Base-by-base conservation (phyloP, 2,329 filamentous ascomycete genomes). In the Aspergillus fischeri region DNA sequence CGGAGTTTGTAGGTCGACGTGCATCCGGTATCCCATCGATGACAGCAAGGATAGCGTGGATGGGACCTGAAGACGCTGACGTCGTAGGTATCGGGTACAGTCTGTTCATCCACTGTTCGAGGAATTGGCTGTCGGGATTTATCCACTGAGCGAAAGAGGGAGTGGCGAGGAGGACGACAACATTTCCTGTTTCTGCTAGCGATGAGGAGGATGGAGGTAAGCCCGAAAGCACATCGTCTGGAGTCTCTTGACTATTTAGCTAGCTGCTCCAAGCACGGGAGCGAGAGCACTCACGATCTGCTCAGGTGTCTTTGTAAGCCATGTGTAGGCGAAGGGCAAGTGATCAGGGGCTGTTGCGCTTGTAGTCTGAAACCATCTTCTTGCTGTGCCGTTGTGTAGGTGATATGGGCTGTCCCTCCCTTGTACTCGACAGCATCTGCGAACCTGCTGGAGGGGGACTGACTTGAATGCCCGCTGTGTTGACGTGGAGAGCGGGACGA, bases 141-240 rank as follows among this genome's bases (percentile, higher is more conserved):
- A 72, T 63, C 73, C 73, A 76, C 51, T 67, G 63, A 6, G 74
- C 72, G 52, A 76, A 75, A 9, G 63, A 62, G 1, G 74, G 71
- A 1, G 74, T 77, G 42, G 70, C 67, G 50, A 77, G 67, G 24
- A 77, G 55, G 41, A 77, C 48, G 17, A 72, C 71, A 8, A 70
- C 61, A 54, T 65, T 61, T 29, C 57, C 55, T 44, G 59, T 38
- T 21, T 56, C 55, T 49, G 58, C 44, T 8, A 63, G 32, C 4
- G 58, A 61, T 14, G 53, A 48, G 28, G 63, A 60, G 24, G 58
- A 55, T 14, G 65, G 51, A 49, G 66, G 66, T 38, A 69, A 52
- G 53, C 60, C 68, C 6, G 67, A 64, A 49, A 74, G 53, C 41
- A 75, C 58, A 51, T 72, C 68, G 47, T 67, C 63, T 55, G 66